phyloP scores from a whole-genome alignment of 768 basidiomycete species.

The Cystoderma amianthinum region DNA sequence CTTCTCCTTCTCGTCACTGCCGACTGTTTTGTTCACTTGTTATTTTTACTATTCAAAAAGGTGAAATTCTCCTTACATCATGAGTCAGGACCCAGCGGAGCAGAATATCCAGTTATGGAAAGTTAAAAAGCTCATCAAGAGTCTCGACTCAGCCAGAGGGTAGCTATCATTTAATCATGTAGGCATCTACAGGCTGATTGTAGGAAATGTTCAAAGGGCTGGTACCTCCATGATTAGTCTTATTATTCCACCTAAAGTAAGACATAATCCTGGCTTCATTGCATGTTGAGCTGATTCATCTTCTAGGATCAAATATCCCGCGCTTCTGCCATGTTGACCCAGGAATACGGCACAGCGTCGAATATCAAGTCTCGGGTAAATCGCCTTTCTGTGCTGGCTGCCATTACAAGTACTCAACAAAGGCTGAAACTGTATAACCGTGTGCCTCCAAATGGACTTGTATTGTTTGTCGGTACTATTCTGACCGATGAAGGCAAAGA shows the following conservation, averaged over 20 bases:
- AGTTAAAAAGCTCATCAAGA: constrained; percentile 98
- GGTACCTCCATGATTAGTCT: constrained; percentile 99
- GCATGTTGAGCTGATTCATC: constrained; percentile 6
- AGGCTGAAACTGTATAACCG: constrained; percentile 94
- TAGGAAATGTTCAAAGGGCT: constrained; percentile 41
- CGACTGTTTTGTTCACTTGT: constrained; percentile 16
- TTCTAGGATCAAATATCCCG: constrained; percentile 88
- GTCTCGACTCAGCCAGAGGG: constrained; percentile 92
- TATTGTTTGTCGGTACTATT: constrained; percentile 97
- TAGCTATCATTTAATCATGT: constrained; percentile 18
- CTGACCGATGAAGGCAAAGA: constrained; percentile 98
- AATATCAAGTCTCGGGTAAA: constrained; percentile 99
- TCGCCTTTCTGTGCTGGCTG: constrained; percentile 93
- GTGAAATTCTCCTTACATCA: constrained; percentile 37
- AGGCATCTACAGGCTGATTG: constrained; percentile 15
- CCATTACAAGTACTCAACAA: constrained; percentile 97
- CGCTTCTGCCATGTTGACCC: constrained; percentile 92
- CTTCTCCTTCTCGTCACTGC: constrained; percentile 12
- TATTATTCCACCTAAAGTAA: constrained; percentile 90
- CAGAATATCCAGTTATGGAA: constrained; percentile 99
- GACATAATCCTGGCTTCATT: constrained; percentile 13
- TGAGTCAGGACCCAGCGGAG: constrained; percentile 84
- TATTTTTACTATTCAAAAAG: constrained; percentile 16
- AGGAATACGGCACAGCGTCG: constrained; percentile 98
- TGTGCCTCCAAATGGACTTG: constrained; percentile 93